A percentile compares a stretch with the other conserved stretches of the same genome.
Conservation (phyloP, 495 filamentous ascomycete species). For the Xylaria nigripes region DNA sequence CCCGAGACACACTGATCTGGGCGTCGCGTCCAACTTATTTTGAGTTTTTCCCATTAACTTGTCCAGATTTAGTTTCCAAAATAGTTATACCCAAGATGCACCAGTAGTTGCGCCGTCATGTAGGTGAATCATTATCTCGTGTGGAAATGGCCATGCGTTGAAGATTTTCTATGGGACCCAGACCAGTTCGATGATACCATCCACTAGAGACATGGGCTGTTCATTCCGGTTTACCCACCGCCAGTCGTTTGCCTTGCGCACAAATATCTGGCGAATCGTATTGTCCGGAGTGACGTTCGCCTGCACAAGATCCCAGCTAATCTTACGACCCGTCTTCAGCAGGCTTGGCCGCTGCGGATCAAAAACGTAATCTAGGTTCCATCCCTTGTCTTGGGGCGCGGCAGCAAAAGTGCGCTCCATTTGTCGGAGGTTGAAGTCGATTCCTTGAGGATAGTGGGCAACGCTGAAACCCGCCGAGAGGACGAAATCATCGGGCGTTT, state of each 20-base stretch:
- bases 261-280: conserved; percentile 39
- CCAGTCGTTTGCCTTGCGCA: conserved; percentile 39
- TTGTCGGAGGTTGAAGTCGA: conserved; percentile 52
- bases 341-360: conserved; percentile 42
- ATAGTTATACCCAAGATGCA: conserved; percentile 18
- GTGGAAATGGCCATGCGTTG: conserved; percentile 3
- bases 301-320: conserved; percentile 47
- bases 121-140: conserved; percentile 25
- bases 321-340: conserved; percentile 42
- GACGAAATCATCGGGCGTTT: conserved; percentile 54
- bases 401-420: conserved; percentile 57
- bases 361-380: conserved; percentile 44
- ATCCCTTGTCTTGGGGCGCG: conserved; percentile 46
- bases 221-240: conserved; percentile 40
- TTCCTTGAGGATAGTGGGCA: conserved; percentile 51
- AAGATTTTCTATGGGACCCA: conserved; percentile 34
- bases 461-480: conserved; percentile 60
- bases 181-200: conserved; percentile 45
- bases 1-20: not conserved
- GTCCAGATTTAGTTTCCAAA: conserved; percentile 9
- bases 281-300: conserved; percentile 34
- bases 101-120: conserved; percentile 19
- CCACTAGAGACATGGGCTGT: conserved; percentile 36
- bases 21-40: not conserved
- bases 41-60: not conserved